phyloP scores from a whole-genome alignment of 2,329 filamentous ascomycete genomes.

The Sporothrix schenckii region DNA sequence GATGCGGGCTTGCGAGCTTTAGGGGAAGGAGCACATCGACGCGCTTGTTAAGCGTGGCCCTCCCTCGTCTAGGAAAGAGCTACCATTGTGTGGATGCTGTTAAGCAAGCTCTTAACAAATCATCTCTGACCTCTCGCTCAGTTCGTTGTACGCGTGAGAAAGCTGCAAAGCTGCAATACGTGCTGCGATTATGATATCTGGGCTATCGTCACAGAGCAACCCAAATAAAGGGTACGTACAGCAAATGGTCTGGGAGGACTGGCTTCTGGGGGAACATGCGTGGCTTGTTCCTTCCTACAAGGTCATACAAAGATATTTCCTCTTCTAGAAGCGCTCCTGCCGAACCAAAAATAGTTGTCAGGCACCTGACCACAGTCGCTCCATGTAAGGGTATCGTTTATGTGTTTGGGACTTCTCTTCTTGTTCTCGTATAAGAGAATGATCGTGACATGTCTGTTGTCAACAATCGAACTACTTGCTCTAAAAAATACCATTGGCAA shows the following conservation, averaged over 20 bases:
- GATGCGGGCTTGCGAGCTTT: conserved; percentile 10
- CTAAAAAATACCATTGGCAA: no score
- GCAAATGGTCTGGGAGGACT: background rate
- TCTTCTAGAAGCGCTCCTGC: conserved; percentile 1
- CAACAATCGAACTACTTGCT: background rate
- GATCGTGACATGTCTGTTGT: background rate
- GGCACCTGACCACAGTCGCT: background rate
- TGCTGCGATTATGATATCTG: background rate
- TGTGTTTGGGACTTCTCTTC: background rate
- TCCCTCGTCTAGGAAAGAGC: conserved; percentile 15
- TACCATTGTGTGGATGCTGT: background rate
- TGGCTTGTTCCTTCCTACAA: conserved; percentile 9
- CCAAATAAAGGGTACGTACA: background rate
- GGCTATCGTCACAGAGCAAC: conserved; percentile 5
- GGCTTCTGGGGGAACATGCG: conserved; percentile 1
- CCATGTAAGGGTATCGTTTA: background rate
- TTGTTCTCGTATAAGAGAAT: conserved; percentile 11
- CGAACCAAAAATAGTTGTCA: background rate
- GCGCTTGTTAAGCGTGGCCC: background rate
- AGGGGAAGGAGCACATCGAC: conserved; percentile 16
- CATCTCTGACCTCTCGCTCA: no score
- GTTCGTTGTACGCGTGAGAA: background rate
- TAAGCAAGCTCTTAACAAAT: background rate
- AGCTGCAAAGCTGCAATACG: background rate
- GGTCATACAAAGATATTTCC: background rate